Conservation (phyloP, 805 yeast genomes). For the Sugiyamaella lignohabitans region DNA sequence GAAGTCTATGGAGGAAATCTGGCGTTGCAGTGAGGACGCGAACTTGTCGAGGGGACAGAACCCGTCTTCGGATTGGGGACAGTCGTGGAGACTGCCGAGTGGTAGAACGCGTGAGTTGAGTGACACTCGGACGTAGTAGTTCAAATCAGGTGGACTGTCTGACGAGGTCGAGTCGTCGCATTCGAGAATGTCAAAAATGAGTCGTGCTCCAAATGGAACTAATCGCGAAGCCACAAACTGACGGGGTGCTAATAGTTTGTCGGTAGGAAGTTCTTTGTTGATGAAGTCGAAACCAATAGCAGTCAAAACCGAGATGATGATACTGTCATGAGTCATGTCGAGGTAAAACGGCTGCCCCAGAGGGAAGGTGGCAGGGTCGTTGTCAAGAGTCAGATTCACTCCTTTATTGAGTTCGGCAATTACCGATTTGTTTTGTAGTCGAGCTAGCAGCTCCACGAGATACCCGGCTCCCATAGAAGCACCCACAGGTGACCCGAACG, state of each 20-base stretch:
- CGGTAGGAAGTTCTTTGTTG: constrained; percentile 40
- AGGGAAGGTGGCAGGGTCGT: constrained; percentile 33
- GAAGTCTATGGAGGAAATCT: constrained; percentile 11
- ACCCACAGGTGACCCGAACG: constrained; percentile 56
- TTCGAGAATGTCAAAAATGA: constrained; percentile 33
- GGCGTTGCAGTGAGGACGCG: constrained; percentile 10
- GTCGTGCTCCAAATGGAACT: constrained; percentile 37
- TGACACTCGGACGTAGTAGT: constrained; percentile 26
- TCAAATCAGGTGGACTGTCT: background rate
- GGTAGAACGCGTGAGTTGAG: constrained; percentile 36
- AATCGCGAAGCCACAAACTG: constrained; percentile 35
- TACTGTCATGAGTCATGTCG: constrained; percentile 73
- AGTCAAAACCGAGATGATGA: constrained; percentile 51
- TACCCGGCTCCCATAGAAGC: constrained; percentile 56
- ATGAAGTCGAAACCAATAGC: constrained; percentile 50
- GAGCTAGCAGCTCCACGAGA: constrained; percentile 36
- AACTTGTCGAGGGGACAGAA: constrained; percentile 29
- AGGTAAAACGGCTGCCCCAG: constrained; percentile 49
- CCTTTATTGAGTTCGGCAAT: constrained; percentile 42
- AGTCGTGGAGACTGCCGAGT: constrained; percentile 30
- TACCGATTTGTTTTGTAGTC: constrained; percentile 43
- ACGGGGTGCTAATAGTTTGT: constrained; percentile 37
- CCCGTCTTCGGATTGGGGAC: constrained; percentile 29
- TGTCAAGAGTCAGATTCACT: constrained; percentile 39
- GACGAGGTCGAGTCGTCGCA: constrained; percentile 24